phyloP scores from a whole-genome alignment of 805 yeast species.

The Cyberlindnera bimundalis region DNA sequence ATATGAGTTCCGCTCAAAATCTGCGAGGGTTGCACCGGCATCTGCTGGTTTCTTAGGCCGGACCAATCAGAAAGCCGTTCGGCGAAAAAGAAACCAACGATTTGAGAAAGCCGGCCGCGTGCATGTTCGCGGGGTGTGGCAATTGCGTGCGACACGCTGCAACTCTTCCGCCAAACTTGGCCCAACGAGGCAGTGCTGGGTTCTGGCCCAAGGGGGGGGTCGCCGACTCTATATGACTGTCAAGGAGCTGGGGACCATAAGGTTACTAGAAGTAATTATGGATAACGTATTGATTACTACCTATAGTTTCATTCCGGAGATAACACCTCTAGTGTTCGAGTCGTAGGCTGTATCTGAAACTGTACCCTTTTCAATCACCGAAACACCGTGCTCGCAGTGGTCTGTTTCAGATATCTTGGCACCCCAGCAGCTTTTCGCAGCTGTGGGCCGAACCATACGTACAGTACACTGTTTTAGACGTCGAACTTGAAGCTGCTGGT shows the following conservation, averaged over 20 bases:
- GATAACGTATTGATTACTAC: no score
- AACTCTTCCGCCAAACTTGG: background rate
- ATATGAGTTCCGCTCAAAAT: constrained; percentile 3
- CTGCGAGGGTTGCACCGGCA: constrained; percentile 11
- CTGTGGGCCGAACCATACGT: no score
- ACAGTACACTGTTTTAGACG: no score
- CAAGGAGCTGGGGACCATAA: no score
- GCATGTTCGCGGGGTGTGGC: constrained; percentile 9
- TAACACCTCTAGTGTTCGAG: no score
- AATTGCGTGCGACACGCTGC: constrained; percentile 1
- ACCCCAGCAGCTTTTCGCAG: no score
- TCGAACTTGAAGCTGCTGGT: no score
- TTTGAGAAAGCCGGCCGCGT: constrained; percentile 9
- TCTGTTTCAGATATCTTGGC: background rate
- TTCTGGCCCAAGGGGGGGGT: no score
- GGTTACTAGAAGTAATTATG: no score
- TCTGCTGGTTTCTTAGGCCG: constrained; percentile 6
- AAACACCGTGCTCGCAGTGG: background rate
- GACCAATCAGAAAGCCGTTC: constrained; percentile 5
- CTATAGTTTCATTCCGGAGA: no score
- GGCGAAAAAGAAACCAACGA: constrained; percentile 3
- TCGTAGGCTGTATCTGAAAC: no score
- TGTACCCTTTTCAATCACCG: constrained; percentile 1
- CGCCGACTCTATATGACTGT: no score
- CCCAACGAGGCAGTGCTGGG: constrained; percentile 5